Evolutionary conservation across 2,329 filamentous ascomycete species (phyloP), one percentile per base, ranked within the genome.

Genomic region (Fusarium zealandicum): DNA sequence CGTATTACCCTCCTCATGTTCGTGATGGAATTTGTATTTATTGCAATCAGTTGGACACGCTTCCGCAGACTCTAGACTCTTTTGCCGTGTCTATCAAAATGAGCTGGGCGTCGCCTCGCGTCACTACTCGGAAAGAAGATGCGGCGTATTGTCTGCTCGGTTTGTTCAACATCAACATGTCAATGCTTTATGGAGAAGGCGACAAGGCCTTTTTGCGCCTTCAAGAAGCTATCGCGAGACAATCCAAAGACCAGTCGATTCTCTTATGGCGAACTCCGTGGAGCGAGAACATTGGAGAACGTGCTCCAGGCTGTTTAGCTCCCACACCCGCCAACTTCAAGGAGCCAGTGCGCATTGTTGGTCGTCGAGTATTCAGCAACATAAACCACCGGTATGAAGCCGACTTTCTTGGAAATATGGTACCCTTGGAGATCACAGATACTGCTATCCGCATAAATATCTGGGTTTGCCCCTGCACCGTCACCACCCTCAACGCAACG

Each of bases 111-210:
- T 57, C 67, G 1, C 50, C 54, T 5, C 60, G 69, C 12, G 30
- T 59, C 13, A 70, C 69, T 0, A 65, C 67, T 1, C 58, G 66
- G 14, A 61, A 63, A 28, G 69, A 71, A 37, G 69, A 71, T 38
- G 57, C 67, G 14, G 69, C 69, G 6, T 71, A 71, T 32, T 70
- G 63, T n/a, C 61, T 71, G 7, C 54, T 71, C 18, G 69, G 69
- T 3, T 45, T 70, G 6, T 71, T 71, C 40, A 59, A 59, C 22
- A 49, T 71, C 31, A 70, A 70, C 43, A 68, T 71, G 58, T 58
- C 67, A 2, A 53, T 70, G 40, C 51, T 70, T 2, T 71, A 71
- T 12, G 69, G 68, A 6, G 69, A 71, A 37, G 69, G 68, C 4
- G 39, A 60, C 6, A 68, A 67, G 13, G 62, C 62, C 9, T 68